phyloP scores from a whole-genome alignment of 2,329 filamentous ascomycete genomes.

The Talaromyces sp. region DNA sequence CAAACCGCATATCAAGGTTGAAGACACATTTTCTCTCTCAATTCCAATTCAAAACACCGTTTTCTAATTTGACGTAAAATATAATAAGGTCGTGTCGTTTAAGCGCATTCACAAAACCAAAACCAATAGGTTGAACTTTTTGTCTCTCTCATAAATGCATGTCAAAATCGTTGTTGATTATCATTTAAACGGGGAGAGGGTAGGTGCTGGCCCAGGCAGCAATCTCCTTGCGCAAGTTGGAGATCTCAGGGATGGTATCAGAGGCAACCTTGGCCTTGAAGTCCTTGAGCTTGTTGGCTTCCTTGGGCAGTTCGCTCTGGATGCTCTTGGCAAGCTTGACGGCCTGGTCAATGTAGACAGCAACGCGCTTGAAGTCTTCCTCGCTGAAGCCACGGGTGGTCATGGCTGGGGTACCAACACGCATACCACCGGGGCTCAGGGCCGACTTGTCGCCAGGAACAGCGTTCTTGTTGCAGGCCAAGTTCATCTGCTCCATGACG shows the following conservation, averaged over 20 bases:
- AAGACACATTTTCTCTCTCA: neutral
- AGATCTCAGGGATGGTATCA: slow-evolving; percentile 76
- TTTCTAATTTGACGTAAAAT: neutral
- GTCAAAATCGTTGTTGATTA: neutral
- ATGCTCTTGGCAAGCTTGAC: slow-evolving; percentile 89
- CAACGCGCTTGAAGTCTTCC: slow-evolving; percentile 87
- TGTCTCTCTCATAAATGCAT: neutral
- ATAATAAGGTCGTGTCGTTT: neutral
- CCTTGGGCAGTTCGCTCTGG: slow-evolving; percentile 81
- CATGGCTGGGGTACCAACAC: slow-evolving; percentile 97
- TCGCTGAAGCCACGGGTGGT: slow-evolving; percentile 89
- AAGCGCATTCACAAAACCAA: neutral
- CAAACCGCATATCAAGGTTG: neutral
- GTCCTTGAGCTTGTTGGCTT: slow-evolving; percentile 99
- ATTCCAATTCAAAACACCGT: neutral
- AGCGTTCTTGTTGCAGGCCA: slow-evolving; percentile 99
- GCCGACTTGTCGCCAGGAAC: slow-evolving; percentile 97
- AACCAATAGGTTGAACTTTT: slow-evolving; percentile 14
- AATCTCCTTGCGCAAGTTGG: slow-evolving; percentile 83
- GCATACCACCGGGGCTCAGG: slow-evolving; percentile 87
- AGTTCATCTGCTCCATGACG: slow-evolving; percentile 95
- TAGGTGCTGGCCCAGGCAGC: slow-evolving; percentile 79
- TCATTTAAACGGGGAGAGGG: slow-evolving; percentile 66
- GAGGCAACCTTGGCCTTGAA: slow-evolving; percentile 88
- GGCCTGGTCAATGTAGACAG: slow-evolving; percentile 78